Evolutionary conservation across 208 protist genomes (phyloP), one percentile per base, ranked within the genome.

Genomic region (Trypanosoma melophagium): DNA sequence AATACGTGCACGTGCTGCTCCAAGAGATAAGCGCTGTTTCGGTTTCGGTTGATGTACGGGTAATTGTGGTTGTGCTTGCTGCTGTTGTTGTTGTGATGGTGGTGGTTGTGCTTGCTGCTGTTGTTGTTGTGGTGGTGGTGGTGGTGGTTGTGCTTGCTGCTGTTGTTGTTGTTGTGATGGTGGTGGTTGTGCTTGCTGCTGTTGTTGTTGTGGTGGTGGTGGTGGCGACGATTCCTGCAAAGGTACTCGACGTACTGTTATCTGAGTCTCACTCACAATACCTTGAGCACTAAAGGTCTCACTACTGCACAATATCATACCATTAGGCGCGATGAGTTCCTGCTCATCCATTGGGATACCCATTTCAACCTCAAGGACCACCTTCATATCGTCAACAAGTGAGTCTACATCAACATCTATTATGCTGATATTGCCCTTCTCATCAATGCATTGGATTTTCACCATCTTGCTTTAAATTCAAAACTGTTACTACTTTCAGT

Each of bases 331-430:
- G 0, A 60, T 49, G 53, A 77, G 71, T n/a, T 40, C 24, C 31
- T 68, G 62, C 49, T 70, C 41, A 17, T 28, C 41, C n/a, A 70
- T 31, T 3, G 57, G 60, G 13, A 71, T 60, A 28, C 71, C 65
- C 7, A 66, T 21, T 51, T 77, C 71, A 28, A 70, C 71, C 42
- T 77, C 71, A 44, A 70, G 52, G 14, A 77, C 3, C 14, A 52
- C 55, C 13, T 42, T 24, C 10, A 70, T 9, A 38, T 68, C 63
- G 45, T 77, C 71, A 9, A 69, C 56, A 10, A 52, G 44, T 22
- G 51, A 13, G 1, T 17, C 47, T 45, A 52, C n/a, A n/a, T 75
- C 61, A 19, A 75, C 52, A 19, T 56, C 60, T 8, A 60, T 7
- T 5, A 25, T 52, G 38, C 56, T 61, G 8, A 44, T 50, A 7